Percentiles rank a stretch among this genome's conserved stretches.
phyloP scores from a whole-genome alignment of 192 early-diverging fungal genomes.

The Podochytrium sp. region DNA sequence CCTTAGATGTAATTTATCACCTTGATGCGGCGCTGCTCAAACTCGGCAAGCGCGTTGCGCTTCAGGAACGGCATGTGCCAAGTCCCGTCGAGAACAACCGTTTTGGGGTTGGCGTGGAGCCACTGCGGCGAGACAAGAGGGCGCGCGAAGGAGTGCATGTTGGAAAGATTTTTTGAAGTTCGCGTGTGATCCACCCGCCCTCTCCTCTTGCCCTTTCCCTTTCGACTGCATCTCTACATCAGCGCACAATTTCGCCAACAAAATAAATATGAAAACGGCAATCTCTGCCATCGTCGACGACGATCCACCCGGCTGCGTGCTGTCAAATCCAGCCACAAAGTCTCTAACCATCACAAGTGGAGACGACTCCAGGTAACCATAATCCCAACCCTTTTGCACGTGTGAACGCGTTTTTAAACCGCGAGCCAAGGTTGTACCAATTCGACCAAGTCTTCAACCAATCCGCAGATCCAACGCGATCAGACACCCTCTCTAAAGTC shows the following conservation, averaged over 20 bases:
- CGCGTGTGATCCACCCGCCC: too few relatives aligned
- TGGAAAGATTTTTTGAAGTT: too few relatives aligned
- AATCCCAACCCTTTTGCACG: background rate
- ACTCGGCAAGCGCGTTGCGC: conserved; percentile 69
- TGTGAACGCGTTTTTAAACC: background rate
- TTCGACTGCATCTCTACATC: too few relatives aligned
- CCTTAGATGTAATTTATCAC: conserved; percentile 16
- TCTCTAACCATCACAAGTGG: background rate
- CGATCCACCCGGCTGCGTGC: background rate
- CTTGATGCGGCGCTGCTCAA: conserved; percentile 60
- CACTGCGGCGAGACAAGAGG: conserved; percentile 4
- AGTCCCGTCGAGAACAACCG: conserved; percentile 82
- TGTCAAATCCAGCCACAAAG: background rate
- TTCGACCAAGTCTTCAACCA: conserved; percentile 9
- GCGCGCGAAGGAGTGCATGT: too few relatives aligned
- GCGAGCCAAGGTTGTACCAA: background rate
- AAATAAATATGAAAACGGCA: background rate
- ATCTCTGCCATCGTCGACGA: conserved; percentile 11
- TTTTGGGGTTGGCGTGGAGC: background rate
- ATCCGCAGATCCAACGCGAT: background rate
- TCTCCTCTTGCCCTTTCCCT: too few relatives aligned
- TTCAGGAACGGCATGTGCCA: conserved; percentile 86
- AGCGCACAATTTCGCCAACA: too few relatives aligned
- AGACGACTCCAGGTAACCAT: background rate
- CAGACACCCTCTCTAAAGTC: background rate